Evolutionary conservation across 345 rosid genomes (phyloP).

Genomic region (Citrus sp.): DNA sequence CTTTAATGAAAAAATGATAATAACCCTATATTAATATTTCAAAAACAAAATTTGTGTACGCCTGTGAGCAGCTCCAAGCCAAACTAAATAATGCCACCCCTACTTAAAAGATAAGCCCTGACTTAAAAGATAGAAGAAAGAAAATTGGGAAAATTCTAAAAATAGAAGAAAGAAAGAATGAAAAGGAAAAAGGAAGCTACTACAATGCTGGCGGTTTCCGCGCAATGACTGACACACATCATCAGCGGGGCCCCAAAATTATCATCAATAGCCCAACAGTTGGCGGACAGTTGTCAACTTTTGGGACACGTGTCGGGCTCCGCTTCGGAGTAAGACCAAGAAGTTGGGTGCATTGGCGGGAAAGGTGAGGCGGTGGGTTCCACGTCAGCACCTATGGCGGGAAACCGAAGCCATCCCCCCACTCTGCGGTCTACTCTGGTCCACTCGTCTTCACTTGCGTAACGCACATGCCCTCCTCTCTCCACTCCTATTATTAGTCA

Average conservation of each 20-base stretch:
- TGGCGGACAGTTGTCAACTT: neutral
- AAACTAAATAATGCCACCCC: no score
- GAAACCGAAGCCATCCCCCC: constrained; percentile 25
- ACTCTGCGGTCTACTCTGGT: neutral
- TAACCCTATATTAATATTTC: no score
- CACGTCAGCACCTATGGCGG: constrained; percentile 37
- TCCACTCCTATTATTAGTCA: no score
- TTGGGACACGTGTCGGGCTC: neutral
- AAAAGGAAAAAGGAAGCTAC: neutral
- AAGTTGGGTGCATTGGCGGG: constrained; percentile 28
- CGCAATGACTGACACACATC: constrained; percentile 8
- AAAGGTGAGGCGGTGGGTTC: constrained; percentile 22
- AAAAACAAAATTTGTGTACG: no score
- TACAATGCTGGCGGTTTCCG: neutral
- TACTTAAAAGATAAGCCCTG: no score
- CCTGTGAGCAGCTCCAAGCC: no score
- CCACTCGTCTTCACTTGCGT: constrained; percentile 30
- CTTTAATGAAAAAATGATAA: no score
- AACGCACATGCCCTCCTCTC: neutral
- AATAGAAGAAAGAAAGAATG: no score
- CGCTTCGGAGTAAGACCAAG: neutral
- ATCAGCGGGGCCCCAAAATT: neutral
- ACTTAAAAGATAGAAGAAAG: no score
- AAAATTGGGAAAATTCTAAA: no score
- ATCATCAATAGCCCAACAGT: constrained; percentile 1